phyloP scores from a whole-genome alignment of 2,329 filamentous ascomycete species.

The Cladophialophora yegresii region DNA sequence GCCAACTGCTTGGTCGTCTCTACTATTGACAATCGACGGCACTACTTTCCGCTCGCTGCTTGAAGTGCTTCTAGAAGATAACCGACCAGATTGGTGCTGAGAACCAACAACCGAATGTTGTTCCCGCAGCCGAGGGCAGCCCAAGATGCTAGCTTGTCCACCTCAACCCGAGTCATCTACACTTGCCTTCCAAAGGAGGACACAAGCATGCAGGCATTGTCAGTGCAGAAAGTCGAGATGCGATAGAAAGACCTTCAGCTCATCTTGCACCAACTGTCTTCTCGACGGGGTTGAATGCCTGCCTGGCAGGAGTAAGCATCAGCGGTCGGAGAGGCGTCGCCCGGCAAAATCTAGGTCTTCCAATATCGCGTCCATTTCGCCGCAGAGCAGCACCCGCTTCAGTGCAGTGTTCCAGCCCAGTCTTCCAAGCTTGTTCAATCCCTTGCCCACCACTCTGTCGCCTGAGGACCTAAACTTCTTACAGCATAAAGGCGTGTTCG shows the following conservation, averaged over 20 bases:
- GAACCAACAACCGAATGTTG: background rate
- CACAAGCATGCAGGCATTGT: constrained; percentile 17
- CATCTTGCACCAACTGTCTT: constrained; percentile 80
- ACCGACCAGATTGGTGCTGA: background rate
- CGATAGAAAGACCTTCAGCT: constrained; percentile 14
- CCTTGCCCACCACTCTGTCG: constrained; percentile 72
- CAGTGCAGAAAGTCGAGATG: constrained; percentile 20
- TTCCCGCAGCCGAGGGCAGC: background rate
- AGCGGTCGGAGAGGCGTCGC: constrained; percentile 42
- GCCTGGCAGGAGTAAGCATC: constrained; percentile 76
- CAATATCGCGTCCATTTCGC: background rate
- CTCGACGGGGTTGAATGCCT: constrained; percentile 55
- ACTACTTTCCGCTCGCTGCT: background rate
- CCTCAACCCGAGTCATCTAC: constrained; percentile 1
- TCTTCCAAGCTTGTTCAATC: constrained; percentile 13
- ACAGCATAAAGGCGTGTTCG: constrained; percentile 68
- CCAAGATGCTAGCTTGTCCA: constrained; percentile 4
- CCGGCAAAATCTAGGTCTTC: background rate
- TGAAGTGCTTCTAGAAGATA: background rate
- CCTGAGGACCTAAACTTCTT: constrained; percentile 81
- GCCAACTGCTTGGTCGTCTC: background rate
- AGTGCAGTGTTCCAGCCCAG: background rate
- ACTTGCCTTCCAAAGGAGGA: constrained; percentile 15
- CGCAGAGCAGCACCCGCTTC: background rate
- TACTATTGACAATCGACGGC: background rate